Conservation (phyloP, 2,329 filamentous ascomycete genomes). For the Colletotrichum chlorophyti region DNA sequence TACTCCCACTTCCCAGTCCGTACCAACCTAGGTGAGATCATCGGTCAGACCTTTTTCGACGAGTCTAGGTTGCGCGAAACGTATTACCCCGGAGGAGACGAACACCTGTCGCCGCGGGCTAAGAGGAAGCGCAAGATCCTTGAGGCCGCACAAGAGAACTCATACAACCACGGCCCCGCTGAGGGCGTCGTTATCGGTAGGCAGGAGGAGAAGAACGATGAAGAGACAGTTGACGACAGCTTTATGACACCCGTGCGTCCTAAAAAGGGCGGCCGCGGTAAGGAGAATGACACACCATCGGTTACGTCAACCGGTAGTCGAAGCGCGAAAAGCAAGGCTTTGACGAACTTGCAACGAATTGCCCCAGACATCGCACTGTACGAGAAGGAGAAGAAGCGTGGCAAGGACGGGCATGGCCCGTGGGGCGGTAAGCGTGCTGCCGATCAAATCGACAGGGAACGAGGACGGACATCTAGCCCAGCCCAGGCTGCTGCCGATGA, state of each 20-base stretch:
- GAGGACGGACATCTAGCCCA: conserved; percentile 27
- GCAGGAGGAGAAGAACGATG: conserved; percentile 46
- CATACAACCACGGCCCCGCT: conserved; percentile 52
- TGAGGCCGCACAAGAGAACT: conserved; percentile 58
- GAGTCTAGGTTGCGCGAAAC: conserved; percentile 64
- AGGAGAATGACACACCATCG: conserved; percentile 85
- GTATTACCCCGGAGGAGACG: conserved; percentile 71
- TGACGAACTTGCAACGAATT: conserved; percentile 76
- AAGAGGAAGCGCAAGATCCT: conserved; percentile 58
- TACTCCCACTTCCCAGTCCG: conserved; percentile 88
- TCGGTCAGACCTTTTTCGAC: conserved; percentile 87
- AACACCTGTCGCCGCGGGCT: conserved; percentile 47
- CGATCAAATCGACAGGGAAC: conserved; percentile 60
- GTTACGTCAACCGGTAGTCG: conserved; percentile 73
- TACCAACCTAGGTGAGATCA: conserved; percentile 91
- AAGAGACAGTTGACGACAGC: conserved; percentile 40
- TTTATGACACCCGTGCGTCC: conserved; percentile 60
- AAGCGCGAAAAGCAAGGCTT: conserved; percentile 86
- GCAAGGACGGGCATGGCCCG: conserved; percentile 53
- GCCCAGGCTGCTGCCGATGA: conserved; percentile 37
- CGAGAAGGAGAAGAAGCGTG: conserved; percentile 89
- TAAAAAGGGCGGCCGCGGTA: conserved; percentile 63
- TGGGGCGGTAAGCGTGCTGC: conserved; percentile 71
- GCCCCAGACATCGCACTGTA: conserved; percentile 88
- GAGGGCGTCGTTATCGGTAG: conserved; percentile 54